Conservation (phyloP, 176 grass and related monocot species). For the Puccinellia tenuiflora region DNA sequence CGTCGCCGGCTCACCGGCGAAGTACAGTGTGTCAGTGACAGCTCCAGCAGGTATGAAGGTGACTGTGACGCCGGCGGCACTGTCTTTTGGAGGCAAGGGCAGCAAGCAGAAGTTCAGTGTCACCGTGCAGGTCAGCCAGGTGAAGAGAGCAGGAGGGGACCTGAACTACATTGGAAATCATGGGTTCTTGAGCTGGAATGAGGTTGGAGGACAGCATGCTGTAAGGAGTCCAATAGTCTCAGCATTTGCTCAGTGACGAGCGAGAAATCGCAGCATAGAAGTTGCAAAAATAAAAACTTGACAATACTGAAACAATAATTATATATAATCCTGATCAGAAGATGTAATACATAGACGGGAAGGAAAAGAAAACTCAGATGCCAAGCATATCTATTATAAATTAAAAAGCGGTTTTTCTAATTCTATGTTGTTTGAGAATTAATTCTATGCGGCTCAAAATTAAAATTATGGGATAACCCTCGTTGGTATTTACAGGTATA, state of each 20-base stretch:
- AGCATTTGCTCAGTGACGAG: constrained; percentile 39
- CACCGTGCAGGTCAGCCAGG: constrained; percentile 41
- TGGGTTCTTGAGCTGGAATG: constrained; percentile 75
- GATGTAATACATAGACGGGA: constrained; percentile 17
- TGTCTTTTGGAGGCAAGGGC: constrained; percentile 48
- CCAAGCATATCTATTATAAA: constrained; percentile 7
- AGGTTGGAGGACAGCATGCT: constrained; percentile 65
- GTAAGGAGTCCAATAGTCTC: constrained; percentile 67
- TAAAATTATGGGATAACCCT: too few species aligned
- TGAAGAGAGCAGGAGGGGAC: constrained; percentile 8
- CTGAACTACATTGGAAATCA: constrained; percentile 45
- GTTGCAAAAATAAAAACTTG: constrained; percentile 10
- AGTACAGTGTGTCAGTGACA: constrained; percentile 31
- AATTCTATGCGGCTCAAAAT: too few species aligned
- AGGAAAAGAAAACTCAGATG: background rate
- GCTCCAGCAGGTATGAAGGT: constrained; percentile 51
- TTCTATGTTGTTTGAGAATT: too few species aligned
- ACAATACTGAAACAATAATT: background rate
- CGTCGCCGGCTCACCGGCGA: background rate
- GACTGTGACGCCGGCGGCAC: constrained; percentile 31
- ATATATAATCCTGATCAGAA: constrained; percentile 1
- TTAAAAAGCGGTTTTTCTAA: too few species aligned
- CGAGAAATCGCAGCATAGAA: background rate
- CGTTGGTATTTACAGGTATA: too few species aligned
- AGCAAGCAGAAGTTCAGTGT: constrained; percentile 52